Conservation (phyloP, 2,329 filamentous ascomycete genomes). For the Parascedosporium putredinis region DNA sequence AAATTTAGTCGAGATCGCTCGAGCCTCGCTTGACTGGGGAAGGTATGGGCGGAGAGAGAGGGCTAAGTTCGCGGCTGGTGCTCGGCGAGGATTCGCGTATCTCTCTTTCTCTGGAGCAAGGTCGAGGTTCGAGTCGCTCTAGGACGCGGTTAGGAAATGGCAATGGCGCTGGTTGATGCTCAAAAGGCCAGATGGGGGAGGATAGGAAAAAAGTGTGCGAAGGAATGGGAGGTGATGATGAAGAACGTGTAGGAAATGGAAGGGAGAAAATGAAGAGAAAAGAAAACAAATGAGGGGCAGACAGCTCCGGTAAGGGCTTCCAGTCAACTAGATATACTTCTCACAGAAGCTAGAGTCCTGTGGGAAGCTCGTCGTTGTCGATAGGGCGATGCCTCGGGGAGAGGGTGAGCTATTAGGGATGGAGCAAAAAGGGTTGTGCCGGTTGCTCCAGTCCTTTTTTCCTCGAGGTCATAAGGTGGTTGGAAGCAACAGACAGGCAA, state of each 20-base stretch:
- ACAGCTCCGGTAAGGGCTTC: slow-evolving; percentile 2
- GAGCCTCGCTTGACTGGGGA: too few species aligned
- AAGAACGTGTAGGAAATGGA: background rate
- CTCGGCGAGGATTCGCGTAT: too few species aligned
- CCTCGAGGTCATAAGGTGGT: background rate
- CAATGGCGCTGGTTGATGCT: background rate
- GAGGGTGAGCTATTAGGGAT: slow-evolving; percentile 4
- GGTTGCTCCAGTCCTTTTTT: slow-evolving; percentile 7
- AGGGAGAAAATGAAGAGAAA: background rate
- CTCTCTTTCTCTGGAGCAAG: too few species aligned
- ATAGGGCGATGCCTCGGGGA: slow-evolving; percentile 2
- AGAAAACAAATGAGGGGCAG: background rate
- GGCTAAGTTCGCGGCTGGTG: too few species aligned
- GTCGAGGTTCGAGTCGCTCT: too few species aligned
- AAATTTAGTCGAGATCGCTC: background rate
- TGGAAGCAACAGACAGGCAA: slow-evolving; percentile 1
- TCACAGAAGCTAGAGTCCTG: background rate
- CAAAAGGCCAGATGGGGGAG: too few species aligned
- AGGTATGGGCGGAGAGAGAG: too few species aligned
- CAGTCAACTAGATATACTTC: slow-evolving; percentile 1
- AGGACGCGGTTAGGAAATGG: background rate
- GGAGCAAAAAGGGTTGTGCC: slow-evolving; percentile 1
- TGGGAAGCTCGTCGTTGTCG: background rate
- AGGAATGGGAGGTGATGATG: background rate
- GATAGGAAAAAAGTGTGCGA: too few species aligned